These are phyloP conservation scores for Quercus mongolica DNA, from an alignment of 306 rosid genomes.

Conservation along the genomic window DNA sequence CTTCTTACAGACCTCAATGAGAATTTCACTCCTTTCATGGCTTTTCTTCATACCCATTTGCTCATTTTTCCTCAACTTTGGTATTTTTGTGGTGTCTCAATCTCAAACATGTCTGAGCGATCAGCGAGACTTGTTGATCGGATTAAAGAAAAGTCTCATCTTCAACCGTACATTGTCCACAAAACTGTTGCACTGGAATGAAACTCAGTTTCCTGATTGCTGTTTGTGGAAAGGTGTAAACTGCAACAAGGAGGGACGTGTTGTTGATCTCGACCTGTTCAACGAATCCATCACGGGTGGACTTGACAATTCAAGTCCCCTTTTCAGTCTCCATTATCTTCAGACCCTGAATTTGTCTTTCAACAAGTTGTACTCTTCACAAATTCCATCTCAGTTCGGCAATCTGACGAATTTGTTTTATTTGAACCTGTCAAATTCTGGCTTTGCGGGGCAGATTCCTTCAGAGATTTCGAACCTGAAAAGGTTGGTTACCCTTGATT, in stretches of 20 bases:
- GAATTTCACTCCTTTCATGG: slow-evolving; percentile 19
- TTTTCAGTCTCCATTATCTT: slow-evolving; percentile 32
- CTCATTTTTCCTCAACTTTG: background rate
- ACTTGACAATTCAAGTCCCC: slow-evolving; percentile 11
- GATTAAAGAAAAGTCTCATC: slow-evolving; percentile 17
- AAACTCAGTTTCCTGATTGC: background rate
- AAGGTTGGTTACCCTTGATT: slow-evolving; percentile 38
- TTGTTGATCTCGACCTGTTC: slow-evolving; percentile 26
- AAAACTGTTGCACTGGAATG: slow-evolving; percentile 28
- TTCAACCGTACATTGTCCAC: background rate
- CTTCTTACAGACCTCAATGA: slow-evolving; percentile 7
- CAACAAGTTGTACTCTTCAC: slow-evolving; percentile 4
- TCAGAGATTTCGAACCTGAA: slow-evolving; percentile 29
- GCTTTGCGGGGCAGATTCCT: slow-evolving; percentile 37
- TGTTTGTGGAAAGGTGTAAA: slow-evolving; percentile 3
- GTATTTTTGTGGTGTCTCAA: background rate
- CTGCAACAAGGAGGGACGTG: slow-evolving; percentile 19
- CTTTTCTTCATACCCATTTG: background rate
- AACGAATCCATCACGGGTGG: slow-evolving; percentile 21
- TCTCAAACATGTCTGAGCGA: background rate
- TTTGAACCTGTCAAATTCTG: slow-evolving; percentile 32
- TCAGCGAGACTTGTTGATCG: slow-evolving; percentile 18
- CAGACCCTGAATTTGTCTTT: slow-evolving; percentile 21
- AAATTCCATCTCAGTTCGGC: slow-evolving; percentile 25
- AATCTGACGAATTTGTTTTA: slow-evolving; percentile 17